Conservation (phyloP, 169 alveolate genomes). For the Plasmodium gonderi region DNA sequence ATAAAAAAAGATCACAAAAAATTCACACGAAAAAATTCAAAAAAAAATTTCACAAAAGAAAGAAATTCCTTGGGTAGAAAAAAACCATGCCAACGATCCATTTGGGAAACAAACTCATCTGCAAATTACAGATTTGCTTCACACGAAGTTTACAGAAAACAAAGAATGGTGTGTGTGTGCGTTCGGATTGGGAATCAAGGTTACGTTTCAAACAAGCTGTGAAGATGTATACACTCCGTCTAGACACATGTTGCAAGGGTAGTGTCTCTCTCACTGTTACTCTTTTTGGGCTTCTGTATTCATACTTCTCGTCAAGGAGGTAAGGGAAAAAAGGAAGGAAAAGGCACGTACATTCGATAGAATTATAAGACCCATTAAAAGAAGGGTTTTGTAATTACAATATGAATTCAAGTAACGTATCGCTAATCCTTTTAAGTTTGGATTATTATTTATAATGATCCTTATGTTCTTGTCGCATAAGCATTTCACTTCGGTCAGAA, state of each 20-base stretch:
- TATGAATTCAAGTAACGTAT: slow-evolving; percentile 28
- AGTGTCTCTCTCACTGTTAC: no score
- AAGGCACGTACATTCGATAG: not conserved
- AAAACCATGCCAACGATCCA: no score
- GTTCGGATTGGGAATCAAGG: no score
- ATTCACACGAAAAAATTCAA: not conserved
- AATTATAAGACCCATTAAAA: slow-evolving; percentile 7
- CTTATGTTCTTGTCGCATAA: slow-evolving; percentile 36
- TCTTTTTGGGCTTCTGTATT: no score
- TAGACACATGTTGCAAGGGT: no score
- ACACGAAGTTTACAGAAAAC: no score
- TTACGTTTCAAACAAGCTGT: no score
- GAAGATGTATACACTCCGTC: no score
- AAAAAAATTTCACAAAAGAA: not conserved
- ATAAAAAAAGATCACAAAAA: not conserved
- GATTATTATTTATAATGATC: slow-evolving; percentile 18
- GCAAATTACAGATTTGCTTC: no score
- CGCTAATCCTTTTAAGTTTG: slow-evolving; percentile 13
- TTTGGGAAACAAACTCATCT: no score
- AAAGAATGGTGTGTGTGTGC: no score
- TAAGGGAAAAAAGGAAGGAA: slow-evolving; percentile 41
- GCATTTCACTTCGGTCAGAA: slow-evolving; percentile 38
- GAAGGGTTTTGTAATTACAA: slow-evolving; percentile 28
- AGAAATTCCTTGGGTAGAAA: not conserved
- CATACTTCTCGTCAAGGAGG: no score